Percentiles rank a stretch among this genome's conserved stretches.
These are phyloP conservation scores for Hypoxylon subgilvum DNA, from an alignment of 495 filamentous ascomycete species.

Conservation along the genomic window DNA sequence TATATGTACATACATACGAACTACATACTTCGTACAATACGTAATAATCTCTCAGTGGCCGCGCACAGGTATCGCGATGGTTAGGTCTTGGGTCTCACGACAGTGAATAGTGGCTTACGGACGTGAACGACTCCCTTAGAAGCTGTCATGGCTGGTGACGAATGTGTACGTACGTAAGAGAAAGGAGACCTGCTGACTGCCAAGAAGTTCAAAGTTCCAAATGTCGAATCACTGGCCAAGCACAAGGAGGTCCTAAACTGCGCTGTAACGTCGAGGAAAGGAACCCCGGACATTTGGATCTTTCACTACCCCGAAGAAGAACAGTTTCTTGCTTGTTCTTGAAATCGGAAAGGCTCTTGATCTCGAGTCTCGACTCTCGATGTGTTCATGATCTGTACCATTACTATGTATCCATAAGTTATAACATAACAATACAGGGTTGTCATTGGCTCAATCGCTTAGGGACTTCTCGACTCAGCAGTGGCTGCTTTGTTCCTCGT, in stretches of 20 bases:
- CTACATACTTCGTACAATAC: neutral
- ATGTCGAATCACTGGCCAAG: neutral
- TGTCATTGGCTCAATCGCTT: slow-evolving; percentile 8
- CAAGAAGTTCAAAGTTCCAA: slow-evolving; percentile 22
- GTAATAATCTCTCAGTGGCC: too few relatives aligned
- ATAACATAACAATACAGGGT: slow-evolving; percentile 11
- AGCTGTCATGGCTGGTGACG: too few relatives aligned
- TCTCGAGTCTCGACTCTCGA: too few relatives aligned
- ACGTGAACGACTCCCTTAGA: too few relatives aligned
- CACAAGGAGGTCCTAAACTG: neutral
- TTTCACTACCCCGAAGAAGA: too few relatives aligned
- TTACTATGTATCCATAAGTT: neutral
- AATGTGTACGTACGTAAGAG: neutral
- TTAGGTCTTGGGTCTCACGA: too few relatives aligned
- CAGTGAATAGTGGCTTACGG: too few relatives aligned
- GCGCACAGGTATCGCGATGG: too few relatives aligned
- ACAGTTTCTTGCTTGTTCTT: too few relatives aligned
- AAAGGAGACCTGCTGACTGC: neutral
- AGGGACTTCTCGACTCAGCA: neutral
- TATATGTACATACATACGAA: neutral
- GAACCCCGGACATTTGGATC: slow-evolving; percentile 15
- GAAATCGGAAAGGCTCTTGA: too few relatives aligned
- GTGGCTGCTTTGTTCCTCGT: neutral
- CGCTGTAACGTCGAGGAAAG: slow-evolving; percentile 7
- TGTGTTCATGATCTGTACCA: too few relatives aligned